Base-by-base conservation (phyloP, 805 yeast genomes). In the Yarrowia deformans region DNA sequence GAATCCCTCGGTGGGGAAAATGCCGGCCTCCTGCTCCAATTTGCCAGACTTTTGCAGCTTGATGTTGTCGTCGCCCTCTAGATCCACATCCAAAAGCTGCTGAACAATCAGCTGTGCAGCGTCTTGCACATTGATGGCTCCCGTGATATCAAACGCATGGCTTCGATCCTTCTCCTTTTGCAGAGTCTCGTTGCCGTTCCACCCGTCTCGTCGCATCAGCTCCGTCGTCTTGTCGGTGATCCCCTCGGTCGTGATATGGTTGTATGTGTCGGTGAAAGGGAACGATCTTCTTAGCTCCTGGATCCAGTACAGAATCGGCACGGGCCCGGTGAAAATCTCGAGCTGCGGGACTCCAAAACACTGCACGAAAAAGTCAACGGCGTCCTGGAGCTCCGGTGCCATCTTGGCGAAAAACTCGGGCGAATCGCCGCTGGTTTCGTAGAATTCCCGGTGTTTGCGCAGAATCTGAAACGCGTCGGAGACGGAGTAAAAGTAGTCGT, bases 341-440 rank as follows among this genome's bases (percentile, higher is more conserved):
- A 63, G 46, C 39, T 63, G 68, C 3, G 68, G 68, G 12, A 63
- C 56, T 8, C 68, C 68, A 37, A 63, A 63, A 48, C 68, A 63
- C 48, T 63, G 68, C 8, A 63, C 46, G 32, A 63, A 63, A 13
- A 63, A 63, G 10, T 63, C 68, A 13, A 63, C 68, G 3, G 68
- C 68, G 19, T 63, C 68, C 23, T 48, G 56, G n/a, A 63, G 37
- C 29, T 49, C 32, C 9, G 56, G 56, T 1, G 23, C 56, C n/a
- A 63, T 18, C 4, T 46, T 48, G n/a, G 37, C 46, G 37, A 14
- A 63, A 48, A 63, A 63, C 29, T 48, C 56, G 39, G 56, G 68
- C 23, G 45, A 37, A 10, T 63, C 68, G 19, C 68, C 68, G 4
- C 39, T 19, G 13, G 45, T 48, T 12, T 48, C 56, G 35, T 63